Percentiles rank a stretch among this genome's conserved stretches.
Evolutionary conservation across 257 asterid genomes (phyloP).

Genomic region (Solanum chmielewskii): DNA sequence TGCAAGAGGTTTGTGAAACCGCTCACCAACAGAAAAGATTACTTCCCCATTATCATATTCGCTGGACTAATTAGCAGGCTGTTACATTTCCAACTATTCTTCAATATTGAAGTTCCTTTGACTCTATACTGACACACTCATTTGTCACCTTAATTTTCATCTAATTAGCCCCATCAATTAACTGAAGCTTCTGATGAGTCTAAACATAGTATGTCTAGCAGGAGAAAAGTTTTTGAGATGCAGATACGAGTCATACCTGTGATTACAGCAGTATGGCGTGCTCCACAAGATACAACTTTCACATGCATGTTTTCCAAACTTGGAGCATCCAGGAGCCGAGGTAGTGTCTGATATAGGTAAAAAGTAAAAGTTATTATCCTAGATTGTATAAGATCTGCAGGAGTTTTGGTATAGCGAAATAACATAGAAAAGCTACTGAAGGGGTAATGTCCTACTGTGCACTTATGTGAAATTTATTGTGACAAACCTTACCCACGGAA

Average conservation of each 20-base stretch:
- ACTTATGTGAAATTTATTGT: background rate
- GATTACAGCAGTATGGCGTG: constrained; percentile 82
- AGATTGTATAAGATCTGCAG: background rate
- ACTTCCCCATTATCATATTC: background rate
- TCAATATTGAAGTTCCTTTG: background rate
- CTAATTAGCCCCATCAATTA: background rate
- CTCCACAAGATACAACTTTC: constrained; percentile 84
- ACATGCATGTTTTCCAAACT: constrained; percentile 69
- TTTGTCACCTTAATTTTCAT: background rate
- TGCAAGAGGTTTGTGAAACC: background rate
- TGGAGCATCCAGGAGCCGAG: constrained; percentile 81
- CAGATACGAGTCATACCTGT: constrained; percentile 40
- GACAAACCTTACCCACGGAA: background rate
- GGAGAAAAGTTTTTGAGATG: background rate
- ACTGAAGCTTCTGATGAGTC: background rate
- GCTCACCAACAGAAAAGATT: background rate
- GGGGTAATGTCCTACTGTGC: background rate
- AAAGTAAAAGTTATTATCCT: background rate
- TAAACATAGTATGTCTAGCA: background rate
- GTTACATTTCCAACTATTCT: background rate
- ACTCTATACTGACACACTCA: background rate
- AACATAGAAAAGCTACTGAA: background rate
- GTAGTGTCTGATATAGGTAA: constrained; percentile 50
- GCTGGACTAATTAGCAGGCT: background rate
- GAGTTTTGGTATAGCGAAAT: background rate